Evolutionary conservation across 2,329 filamentous ascomycete species (phyloP), one percentile per base, ranked within the genome.

Genomic region (Akanthomyces muscarius): DNA sequence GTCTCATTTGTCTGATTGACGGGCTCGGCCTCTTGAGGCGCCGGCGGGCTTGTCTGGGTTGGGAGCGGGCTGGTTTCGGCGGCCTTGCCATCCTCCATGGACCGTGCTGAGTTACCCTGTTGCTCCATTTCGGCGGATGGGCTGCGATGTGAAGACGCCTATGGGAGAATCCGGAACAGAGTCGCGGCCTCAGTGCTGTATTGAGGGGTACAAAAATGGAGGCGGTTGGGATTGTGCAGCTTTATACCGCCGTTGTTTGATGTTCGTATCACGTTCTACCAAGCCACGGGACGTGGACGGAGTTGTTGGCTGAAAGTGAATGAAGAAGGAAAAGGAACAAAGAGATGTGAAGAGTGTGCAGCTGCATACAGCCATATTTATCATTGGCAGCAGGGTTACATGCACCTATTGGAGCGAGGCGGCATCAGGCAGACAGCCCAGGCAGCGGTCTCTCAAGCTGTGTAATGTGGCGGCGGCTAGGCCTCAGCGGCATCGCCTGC

Each of bases 401-500:
- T 50, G 33, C 60, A 62, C 13, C 36, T 42, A 28, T 55, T 44
- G 59, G 30, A 55, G 42, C 52, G 53, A 62, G 52, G 52, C 52
- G 36, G 23, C 60, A 62, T 62, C 60, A 62, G 60, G 60, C 60
- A 62, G 60, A 56, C 60, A 56, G 30, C 52, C 52, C 23, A 56
- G 60, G 52, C 51, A 56, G 52, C 52, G 60, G 60, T 44, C 52
- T 51, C 33, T 51, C 45, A 44, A 50, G 60, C 44, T 50, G 60
- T 44, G 52, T 51, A 52, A 28, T 50, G 60, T 62, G 60, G 59
- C 59, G 59, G 42, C 59, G 51, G 59, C 50, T 54, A 48, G 51
- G 51, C 59, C 59, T 47, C 59, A 61, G 33, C 42, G 30, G 50
- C 42, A 61, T 61, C 59, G 42, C 21, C 38, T 51, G 47, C 56